Conservation (phyloP, 306 rosid species). For the Malus sylvestris region DNA sequence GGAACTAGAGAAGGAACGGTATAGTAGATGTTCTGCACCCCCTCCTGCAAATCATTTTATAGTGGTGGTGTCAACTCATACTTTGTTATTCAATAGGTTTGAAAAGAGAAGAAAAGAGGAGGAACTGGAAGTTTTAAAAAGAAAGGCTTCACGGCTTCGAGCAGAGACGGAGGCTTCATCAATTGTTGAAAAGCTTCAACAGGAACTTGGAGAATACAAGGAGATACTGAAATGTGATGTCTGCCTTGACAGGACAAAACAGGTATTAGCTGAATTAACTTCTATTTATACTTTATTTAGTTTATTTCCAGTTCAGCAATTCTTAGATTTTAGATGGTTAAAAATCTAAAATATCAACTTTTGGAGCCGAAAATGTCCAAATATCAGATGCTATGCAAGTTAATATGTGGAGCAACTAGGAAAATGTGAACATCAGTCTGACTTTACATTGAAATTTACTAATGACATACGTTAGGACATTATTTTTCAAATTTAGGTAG, state of each 20-base stretch:
- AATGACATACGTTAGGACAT: not conserved
- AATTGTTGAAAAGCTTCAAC: conserved; percentile 66
- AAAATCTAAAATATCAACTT: not conserved
- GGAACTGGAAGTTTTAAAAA: conserved; percentile 61
- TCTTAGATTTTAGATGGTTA: not conserved
- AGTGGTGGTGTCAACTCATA: not conserved
- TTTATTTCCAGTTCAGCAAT: not conserved
- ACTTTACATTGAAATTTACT: not conserved
- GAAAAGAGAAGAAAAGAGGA: conserved; percentile 67
- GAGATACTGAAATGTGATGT: conserved; percentile 84
- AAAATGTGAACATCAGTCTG: not conserved
- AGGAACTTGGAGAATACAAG: conserved; percentile 76
- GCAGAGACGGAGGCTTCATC: conserved; percentile 64
- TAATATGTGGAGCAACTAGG: not conserved
- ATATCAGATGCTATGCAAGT: not conserved
- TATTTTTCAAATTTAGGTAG: not conserved
- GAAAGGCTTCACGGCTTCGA: conserved; percentile 52
- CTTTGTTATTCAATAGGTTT: conserved; percentile 41
- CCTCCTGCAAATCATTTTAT: not conserved
- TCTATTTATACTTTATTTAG: not conserved
- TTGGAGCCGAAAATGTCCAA: not conserved
- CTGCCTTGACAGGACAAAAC: conserved; percentile 76
- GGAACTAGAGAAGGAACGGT: conserved; percentile 84
- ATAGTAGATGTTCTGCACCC: not conserved
- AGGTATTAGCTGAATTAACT: conserved; percentile 38